Evolutionary conservation across 2,329 filamentous ascomycete species (phyloP).

Genomic region (Beauveria brongniartii): DNA sequence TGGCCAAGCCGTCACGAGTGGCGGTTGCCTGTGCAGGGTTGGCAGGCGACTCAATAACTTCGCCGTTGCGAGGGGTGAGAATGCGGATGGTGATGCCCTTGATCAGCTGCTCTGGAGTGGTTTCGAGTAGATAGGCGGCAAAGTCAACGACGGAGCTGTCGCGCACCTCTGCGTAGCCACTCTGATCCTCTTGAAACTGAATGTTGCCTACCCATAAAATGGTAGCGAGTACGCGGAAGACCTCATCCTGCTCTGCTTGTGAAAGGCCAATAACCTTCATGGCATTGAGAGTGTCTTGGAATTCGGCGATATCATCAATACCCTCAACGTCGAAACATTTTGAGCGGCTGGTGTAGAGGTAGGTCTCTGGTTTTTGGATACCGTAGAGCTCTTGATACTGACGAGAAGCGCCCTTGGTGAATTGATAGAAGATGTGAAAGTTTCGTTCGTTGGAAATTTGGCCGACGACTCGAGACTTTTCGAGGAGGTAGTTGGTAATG

Average conservation of each 20-base stretch:
- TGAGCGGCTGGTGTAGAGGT: slow-evolving; percentile 86
- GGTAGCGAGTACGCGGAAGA: slow-evolving; percentile 89
- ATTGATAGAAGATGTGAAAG: slow-evolving; percentile 99
- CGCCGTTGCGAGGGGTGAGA: slow-evolving; percentile 59
- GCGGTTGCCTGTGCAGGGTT: slow-evolving; percentile 81
- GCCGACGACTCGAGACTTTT: slow-evolving; percentile 90
- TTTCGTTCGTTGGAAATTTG: slow-evolving; percentile 95
- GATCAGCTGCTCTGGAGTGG: slow-evolving; percentile 70
- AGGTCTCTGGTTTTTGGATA: slow-evolving; percentile 84
- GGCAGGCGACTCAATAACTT: slow-evolving; percentile 66
- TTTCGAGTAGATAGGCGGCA: slow-evolving; percentile 86
- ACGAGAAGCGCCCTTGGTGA: slow-evolving; percentile 87
- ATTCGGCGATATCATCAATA: slow-evolving; percentile 87
- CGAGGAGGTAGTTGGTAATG: slow-evolving; percentile 95
- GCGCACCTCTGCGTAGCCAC: slow-evolving; percentile 75
- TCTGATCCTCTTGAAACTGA: slow-evolving; percentile 80
- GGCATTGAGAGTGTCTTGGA: slow-evolving; percentile 80
- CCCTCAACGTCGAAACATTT: slow-evolving; percentile 93
- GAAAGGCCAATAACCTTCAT: slow-evolving; percentile 91
- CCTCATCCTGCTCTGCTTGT: slow-evolving; percentile 86
- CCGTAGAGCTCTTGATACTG: slow-evolving; percentile 83
- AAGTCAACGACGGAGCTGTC: slow-evolving; percentile 93
- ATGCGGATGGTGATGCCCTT: slow-evolving; percentile 85
- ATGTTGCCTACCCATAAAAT: slow-evolving; percentile 95
- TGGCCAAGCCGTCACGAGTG: slow-evolving; percentile 84